Conservation (phyloP, 192 early-diverging fungal genomes). For the Lunasporangiospora selenospora region DNA sequence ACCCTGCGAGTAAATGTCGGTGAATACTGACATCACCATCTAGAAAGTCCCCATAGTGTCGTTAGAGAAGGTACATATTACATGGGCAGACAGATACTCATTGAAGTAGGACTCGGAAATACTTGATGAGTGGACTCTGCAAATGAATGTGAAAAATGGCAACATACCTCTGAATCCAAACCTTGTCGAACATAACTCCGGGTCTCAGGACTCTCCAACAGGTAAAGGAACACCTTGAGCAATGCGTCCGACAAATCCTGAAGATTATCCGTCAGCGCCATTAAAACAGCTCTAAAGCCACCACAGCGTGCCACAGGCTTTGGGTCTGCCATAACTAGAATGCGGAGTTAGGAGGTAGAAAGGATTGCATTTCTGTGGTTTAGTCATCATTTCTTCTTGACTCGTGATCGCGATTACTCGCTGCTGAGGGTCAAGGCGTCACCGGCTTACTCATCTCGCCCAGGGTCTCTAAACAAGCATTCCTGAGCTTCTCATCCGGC, state of each 20-base stretch:
- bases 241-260: conserved; percentile 64
- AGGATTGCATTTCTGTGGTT: neutral
- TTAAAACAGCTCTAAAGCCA: conserved; percentile 74
- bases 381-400: neutral
- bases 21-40: conserved; percentile 81
- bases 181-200: conserved; percentile 72
- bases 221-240: conserved; percentile 68
- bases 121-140: neutral
- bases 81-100: neutral
- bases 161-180: conserved; percentile 75
- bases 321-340: conserved; percentile 65
- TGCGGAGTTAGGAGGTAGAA: conserved; percentile 1
- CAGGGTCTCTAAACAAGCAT: conserved; percentile 77
- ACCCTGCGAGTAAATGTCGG: conserved; percentile 74
- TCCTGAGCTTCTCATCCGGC: conserved; percentile 74
- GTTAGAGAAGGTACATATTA: neutral
- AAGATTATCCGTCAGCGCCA: conserved; percentile 69
- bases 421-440: neutral
- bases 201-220: conserved; percentile 74
- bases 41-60: conserved; percentile 28
- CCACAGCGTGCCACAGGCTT: conserved; percentile 63
- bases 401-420: neutral
- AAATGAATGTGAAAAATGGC: neutral
- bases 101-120: neutral
- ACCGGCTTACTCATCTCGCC: conserved; percentile 72